Conservation (phyloP, 495 filamentous ascomycete species). For the Penicillium diatomitis region DNA sequence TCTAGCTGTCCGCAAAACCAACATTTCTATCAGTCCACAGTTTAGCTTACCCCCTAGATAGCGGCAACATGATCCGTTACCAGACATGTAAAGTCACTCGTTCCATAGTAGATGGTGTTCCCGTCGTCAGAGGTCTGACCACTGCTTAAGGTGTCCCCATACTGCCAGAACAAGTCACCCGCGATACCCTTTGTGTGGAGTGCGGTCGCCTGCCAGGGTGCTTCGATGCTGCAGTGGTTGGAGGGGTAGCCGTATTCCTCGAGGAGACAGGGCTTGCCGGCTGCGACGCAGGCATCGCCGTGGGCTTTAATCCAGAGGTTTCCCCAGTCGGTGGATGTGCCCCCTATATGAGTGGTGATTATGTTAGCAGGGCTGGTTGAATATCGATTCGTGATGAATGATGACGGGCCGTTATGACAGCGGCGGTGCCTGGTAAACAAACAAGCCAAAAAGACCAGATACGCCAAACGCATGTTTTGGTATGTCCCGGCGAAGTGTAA, state of each 20-base stretch:
- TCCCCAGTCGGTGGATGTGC: conserved; percentile 34
- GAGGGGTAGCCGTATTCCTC: conserved; percentile 56
- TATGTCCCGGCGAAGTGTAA: too few species aligned
- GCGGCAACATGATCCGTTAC: conserved; percentile 50
- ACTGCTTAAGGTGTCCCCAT: conserved; percentile 45
- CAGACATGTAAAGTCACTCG: conserved; percentile 43
- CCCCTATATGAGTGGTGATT: conserved; percentile 23
- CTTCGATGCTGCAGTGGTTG: conserved; percentile 35
- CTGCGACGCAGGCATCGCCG: conserved; percentile 42
- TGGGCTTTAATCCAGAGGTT: conserved; percentile 55
- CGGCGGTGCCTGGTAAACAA: too few species aligned
- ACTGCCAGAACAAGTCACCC: conserved; percentile 59
- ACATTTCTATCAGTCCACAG: too few species aligned
- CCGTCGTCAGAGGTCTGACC: conserved; percentile 53
- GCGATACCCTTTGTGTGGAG: conserved; percentile 42
- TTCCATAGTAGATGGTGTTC: conserved; percentile 52
- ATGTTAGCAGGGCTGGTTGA: too few species aligned
- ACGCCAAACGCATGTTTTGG: too few species aligned
- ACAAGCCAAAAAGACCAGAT: too few species aligned
- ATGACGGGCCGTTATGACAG: too few species aligned
- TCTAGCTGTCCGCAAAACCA: neutral
- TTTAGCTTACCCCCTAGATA: conserved; percentile 14
- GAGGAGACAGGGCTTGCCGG: conserved; percentile 56
- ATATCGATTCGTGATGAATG: too few species aligned
- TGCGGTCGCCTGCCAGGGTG: conserved; percentile 49